Evolutionary conservation across 106 monocot species (phyloP), one percentile per base, ranked within the genome.

Genomic region (Platanthera zijinensis): DNA sequence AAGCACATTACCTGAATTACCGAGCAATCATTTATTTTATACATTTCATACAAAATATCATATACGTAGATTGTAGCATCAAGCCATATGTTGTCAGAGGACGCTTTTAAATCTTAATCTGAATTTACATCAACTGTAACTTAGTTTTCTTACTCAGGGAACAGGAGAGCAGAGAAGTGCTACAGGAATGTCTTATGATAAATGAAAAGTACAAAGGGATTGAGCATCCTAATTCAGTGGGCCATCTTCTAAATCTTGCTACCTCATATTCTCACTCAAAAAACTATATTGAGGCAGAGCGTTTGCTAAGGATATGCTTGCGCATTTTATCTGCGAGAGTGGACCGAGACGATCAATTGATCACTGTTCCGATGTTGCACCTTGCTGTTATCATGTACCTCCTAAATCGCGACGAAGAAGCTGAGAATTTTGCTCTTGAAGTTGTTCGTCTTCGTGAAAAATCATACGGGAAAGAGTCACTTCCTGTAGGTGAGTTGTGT

Each of bases 351-450:
- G 82, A 88, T 84, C 87, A 81, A 30, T 82, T 86, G 2, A 76
- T 88, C 52, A 84, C 92, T n/a, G 76, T 88, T 50, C 95, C 88
- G 48, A 92, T 92, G 89, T 66, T 92, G 61, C 95, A 95, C 67
- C 86, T 95, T 75, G 92, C 95, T 22, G 87, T 95, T 74, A 78
- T 74, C 21, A 79, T 95, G 56, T 95, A 88, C 71, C 80, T 84
- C 79, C 68, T 86, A 71, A 83, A 78, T 62, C 75, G 82, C 77
- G 84, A 92, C 80, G 86, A 86, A 75, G 95, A 95, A 88, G 95
- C 92, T 67, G 89, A 95, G 66, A 76, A 50, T 1, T 80, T 92
- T 78, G 95, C 89, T 75, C 68, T 82, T 49, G 82, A 95, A 76
- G 95, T 75, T 0, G 82, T 90, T 68, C 82, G 39, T 50, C 81